phyloP scores from a whole-genome alignment of 2,329 filamentous ascomycete species.

The Fusarium hainanense region DNA sequence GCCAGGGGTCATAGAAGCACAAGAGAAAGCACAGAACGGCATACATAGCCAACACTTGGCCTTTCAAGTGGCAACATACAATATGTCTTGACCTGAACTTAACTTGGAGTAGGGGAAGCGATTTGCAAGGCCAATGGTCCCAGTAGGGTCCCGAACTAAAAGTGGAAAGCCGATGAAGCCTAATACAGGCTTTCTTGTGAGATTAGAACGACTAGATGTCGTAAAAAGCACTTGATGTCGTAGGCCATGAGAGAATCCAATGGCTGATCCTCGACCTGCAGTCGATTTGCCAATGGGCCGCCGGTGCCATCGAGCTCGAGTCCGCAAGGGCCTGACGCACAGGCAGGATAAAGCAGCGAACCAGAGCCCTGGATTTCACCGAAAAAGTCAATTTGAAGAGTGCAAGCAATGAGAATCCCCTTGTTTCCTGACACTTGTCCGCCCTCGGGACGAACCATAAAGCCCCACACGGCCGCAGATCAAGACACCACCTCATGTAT shows the following conservation, averaged over 20 bases:
- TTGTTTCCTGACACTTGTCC: constrained; percentile 53
- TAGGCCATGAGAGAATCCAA: constrained; percentile 23
- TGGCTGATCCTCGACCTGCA: constrained; percentile 27
- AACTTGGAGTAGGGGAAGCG: constrained; percentile 1
- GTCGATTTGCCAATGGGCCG: constrained; percentile 23
- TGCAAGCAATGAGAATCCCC: constrained; percentile 48
- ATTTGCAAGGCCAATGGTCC: constrained; percentile 11
- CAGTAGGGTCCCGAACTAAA: constrained; percentile 1
- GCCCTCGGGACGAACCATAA: constrained; percentile 53
- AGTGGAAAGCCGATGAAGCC: constrained; percentile 10
- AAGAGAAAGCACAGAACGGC: neutral
- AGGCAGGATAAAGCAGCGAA: constrained; percentile 46
- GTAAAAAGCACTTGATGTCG: constrained; percentile 18
- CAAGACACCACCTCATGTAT: constrained; percentile 49
- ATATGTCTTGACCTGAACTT: constrained; percentile 6
- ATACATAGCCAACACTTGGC: neutral
- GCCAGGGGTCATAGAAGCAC: constrained; percentile 13
- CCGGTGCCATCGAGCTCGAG: constrained; percentile 28
- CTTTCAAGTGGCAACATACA: constrained; percentile 28
- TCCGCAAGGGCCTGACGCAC: constrained; percentile 32
- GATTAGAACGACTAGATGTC: constrained; percentile 20
- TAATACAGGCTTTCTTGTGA: constrained; percentile 14
- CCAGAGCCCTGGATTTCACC: constrained; percentile 52
- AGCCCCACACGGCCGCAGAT: constrained; percentile 57
- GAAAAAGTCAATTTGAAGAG: constrained; percentile 48